phyloP scores from a whole-genome alignment of 1,139 yeast species.

The Suhomyces panamericanus region DNA sequence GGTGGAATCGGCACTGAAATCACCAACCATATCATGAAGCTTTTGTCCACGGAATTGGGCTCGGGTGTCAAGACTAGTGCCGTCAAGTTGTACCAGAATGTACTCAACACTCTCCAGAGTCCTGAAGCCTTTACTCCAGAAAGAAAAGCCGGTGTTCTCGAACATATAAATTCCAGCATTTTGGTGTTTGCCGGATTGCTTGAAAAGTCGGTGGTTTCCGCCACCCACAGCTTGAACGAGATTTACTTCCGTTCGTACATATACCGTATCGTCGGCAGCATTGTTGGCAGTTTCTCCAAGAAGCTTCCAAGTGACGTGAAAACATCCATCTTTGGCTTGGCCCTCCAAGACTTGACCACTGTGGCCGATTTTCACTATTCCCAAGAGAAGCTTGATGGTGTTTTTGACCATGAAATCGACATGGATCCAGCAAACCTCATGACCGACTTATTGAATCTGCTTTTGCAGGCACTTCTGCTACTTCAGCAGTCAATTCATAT shows the following conservation, averaged over 20 bases:
- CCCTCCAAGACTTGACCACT: slow-evolving; percentile 25
- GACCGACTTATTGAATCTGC: slow-evolving; percentile 20
- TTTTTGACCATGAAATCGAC: slow-evolving; percentile 9
- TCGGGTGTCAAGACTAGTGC: slow-evolving; percentile 49
- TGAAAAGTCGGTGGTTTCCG: slow-evolving; percentile 6
- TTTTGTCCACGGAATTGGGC: slow-evolving; percentile 37
- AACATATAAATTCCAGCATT: slow-evolving; percentile 27
- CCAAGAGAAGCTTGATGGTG: slow-evolving; percentile 13
- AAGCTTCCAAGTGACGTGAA: slow-evolving; percentile 25
- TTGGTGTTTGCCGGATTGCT: slow-evolving; percentile 19
- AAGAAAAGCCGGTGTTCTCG: slow-evolving; percentile 33
- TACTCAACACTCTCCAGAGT: slow-evolving; percentile 53
- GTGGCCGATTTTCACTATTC: slow-evolving; percentile 10
- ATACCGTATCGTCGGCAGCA: slow-evolving; percentile 30
- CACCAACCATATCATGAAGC: slow-evolving; percentile 44
- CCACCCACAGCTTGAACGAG: slow-evolving; percentile 15
- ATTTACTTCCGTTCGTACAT: slow-evolving; percentile 27
- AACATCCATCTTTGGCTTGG: slow-evolving; percentile 15
- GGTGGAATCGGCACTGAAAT: slow-evolving; percentile 63
- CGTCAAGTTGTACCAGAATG: slow-evolving; percentile 51
- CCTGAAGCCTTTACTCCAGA: slow-evolving; percentile 47
- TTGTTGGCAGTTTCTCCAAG: slow-evolving; percentile 38
- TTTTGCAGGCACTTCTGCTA: slow-evolving; percentile 27
- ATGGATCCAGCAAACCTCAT: slow-evolving; percentile 21
- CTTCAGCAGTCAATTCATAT: slow-evolving; percentile 31